These are phyloP conservation scores for Paramecium bursaria DNA, from an alignment of 73 alveolate species.

Conservation along the genomic window DNA sequence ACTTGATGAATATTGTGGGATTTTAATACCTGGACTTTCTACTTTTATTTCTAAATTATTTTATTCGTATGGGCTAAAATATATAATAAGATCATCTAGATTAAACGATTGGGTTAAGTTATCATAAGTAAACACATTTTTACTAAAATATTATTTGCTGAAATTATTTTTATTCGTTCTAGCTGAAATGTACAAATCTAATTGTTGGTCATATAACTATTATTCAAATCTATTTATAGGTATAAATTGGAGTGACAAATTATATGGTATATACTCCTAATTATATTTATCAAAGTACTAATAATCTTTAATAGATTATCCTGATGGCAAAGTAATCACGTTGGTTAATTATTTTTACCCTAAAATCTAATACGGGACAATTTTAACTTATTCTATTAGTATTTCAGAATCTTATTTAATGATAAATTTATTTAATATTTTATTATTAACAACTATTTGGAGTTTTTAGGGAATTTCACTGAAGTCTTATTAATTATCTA, in stretches of 20 bases:
- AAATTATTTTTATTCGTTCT: background rate
- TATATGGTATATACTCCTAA: background rate
- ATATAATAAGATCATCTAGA: constrained; percentile 18
- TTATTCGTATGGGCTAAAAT: background rate
- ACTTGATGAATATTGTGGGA: background rate
- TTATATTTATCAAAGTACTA: background rate
- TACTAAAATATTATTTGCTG: background rate
- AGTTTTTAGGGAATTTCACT: too few relatives aligned
- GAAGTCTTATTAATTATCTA: too few relatives aligned
- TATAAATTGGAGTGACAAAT: constrained; percentile 3
- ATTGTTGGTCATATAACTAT: background rate
- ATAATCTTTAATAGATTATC: constrained; percentile 26
- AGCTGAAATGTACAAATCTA: background rate
- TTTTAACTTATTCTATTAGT: too few relatives aligned
- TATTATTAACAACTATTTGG: too few relatives aligned
- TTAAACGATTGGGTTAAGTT: background rate
- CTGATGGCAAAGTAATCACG: constrained; percentile 26
- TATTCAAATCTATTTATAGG: background rate
- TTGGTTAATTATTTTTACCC: too few relatives aligned
- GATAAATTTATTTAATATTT: too few relatives aligned
- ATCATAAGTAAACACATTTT: background rate
- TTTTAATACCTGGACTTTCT: background rate
- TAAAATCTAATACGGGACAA: too few relatives aligned
- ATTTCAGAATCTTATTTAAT: too few relatives aligned
- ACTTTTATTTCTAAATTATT: background rate